phyloP scores from a whole-genome alignment of 1,284 basidiomycete species.

The Bjerkandera adusta region DNA sequence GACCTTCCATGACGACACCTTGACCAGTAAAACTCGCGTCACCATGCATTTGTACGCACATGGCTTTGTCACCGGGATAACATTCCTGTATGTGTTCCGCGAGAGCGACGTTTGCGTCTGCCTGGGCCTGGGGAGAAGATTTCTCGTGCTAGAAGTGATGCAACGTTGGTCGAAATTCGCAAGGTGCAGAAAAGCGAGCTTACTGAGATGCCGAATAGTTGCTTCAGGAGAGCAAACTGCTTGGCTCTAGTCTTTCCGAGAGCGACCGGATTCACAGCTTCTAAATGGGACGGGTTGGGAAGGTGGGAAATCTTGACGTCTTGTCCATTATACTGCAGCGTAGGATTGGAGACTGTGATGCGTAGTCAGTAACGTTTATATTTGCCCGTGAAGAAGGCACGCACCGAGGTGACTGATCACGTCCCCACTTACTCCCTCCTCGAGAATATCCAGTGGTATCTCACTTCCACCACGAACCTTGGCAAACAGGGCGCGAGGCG shows the following conservation, averaged over 20 bases:
- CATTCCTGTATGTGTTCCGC: constrained; percentile 55
- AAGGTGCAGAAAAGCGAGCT: not conserved
- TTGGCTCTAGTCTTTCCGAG: constrained; percentile 90
- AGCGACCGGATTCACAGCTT: constrained; percentile 85
- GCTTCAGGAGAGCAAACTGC: constrained; percentile 80
- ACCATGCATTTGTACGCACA: constrained; percentile 88
- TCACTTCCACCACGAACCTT: constrained; percentile 84
- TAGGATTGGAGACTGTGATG: constrained; percentile 32
- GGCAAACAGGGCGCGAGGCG: constrained; percentile 71
- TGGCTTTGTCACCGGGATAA: constrained; percentile 79
- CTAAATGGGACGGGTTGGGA: constrained; percentile 87
- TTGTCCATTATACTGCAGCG: constrained; percentile 48
- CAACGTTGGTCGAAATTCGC: not conserved
- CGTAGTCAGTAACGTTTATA: not conserved
- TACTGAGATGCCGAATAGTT: constrained; percentile 1
- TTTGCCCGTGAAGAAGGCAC: constrained; percentile 17
- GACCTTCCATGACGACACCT: constrained; percentile 85
- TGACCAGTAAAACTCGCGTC: constrained; percentile 90
- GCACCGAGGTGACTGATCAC: constrained; percentile 82
- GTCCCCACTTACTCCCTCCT: constrained; percentile 58
- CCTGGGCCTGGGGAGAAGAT: constrained; percentile 1
- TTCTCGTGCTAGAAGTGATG: not conserved
- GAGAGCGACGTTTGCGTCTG: constrained; percentile 3
- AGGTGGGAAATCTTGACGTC: constrained; percentile 74
- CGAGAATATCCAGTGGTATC: constrained; percentile 54